Conservation (phyloP, 2,329 filamentous ascomycete species). For the Aschersonia sp. region DNA sequence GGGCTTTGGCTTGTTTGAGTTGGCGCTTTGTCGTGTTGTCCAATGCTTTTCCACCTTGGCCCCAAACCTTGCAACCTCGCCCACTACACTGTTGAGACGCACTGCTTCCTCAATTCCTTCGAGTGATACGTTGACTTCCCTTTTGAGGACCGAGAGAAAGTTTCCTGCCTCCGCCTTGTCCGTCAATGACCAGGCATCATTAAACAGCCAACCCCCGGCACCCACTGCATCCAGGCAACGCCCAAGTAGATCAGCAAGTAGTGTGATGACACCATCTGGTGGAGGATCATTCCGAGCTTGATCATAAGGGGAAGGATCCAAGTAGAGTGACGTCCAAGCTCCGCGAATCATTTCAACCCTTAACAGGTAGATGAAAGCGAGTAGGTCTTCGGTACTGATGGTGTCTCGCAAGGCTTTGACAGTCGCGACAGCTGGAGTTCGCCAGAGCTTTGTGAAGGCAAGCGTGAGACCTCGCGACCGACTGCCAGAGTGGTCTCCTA, state of each 20-base stretch:
- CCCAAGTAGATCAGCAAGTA: conserved; percentile 58
- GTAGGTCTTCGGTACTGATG: conserved; percentile 52
- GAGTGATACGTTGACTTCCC: conserved; percentile 56
- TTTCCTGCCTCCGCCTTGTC: conserved; percentile 43
- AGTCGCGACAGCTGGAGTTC: conserved; percentile 45
- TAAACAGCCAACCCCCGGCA: conserved; percentile 57
- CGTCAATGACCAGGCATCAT: conserved; percentile 36
- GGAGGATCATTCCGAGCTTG: conserved; percentile 26
- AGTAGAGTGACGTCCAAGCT: conserved; percentile 61
- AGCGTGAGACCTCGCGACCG: conserved; percentile 51
- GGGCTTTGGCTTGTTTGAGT: conserved; percentile 27
- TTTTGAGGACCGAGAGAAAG: conserved; percentile 49
- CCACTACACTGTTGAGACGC: conserved; percentile 47
- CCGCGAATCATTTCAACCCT: conserved; percentile 60
- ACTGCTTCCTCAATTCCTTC: conserved; percentile 58
- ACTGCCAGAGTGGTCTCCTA: conserved; percentile 48
- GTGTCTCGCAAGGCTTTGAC: conserved; percentile 48
- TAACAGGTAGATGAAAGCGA: conserved; percentile 58
- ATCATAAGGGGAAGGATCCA: conserved; percentile 40
- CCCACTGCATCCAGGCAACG: conserved; percentile 66
- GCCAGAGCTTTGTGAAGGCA: conserved; percentile 55
- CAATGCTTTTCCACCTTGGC: conserved; percentile 21
- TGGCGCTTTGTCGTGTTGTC: conserved; percentile 13
- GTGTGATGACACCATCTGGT: conserved; percentile 53
- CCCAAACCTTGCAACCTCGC: conserved; percentile 52